A percentile compares a stretch with the other conserved stretches of the same genome.
Evolutionary conservation across 495 filamentous ascomycete species (phyloP).

Genomic region (Aspergillus mulundensis): DNA sequence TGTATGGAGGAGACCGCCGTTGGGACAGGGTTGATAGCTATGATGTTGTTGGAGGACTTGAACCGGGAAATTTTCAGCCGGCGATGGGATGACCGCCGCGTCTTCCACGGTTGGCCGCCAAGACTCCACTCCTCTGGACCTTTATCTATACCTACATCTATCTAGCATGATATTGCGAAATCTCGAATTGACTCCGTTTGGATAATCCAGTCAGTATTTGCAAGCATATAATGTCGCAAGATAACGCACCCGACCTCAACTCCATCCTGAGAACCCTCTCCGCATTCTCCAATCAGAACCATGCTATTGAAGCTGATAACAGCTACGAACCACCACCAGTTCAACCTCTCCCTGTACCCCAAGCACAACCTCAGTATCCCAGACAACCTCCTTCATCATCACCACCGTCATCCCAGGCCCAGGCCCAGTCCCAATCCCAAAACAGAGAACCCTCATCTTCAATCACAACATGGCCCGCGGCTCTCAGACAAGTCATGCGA

Average conservation of each 20-base stretch:
- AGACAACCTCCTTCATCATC: not conserved
- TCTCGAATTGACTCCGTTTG: not conserved
- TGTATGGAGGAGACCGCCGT: slow-evolving; percentile 1
- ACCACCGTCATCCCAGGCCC: not conserved
- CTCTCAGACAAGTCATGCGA: slow-evolving; percentile 58
- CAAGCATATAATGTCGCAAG: slow-evolving; percentile 31
- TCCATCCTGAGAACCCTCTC: slow-evolving; percentile 52
- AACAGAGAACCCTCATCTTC: slow-evolving; percentile 35
- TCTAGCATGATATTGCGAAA: not conserved
- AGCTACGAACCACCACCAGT: slow-evolving; percentile 25
- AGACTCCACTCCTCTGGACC: not conserved
- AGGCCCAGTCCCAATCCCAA: not conserved
- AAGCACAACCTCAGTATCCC: slow-evolving; percentile 7
- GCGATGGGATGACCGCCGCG: slow-evolving; percentile 5
- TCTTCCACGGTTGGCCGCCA: slow-evolving; percentile 5
- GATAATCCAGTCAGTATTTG: not conserved
- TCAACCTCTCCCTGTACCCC: slow-evolving; percentile 1
- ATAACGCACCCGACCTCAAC: slow-evolving; percentile 46
- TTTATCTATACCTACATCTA: not conserved
- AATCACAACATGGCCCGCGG: slow-evolving; percentile 63
- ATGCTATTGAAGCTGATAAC: slow-evolving; percentile 19
- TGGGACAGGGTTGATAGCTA: not conserved
- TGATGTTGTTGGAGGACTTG: slow-evolving; percentile 12
- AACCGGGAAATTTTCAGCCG: slow-evolving; percentile 40
- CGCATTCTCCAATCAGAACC: slow-evolving; percentile 30